Base-by-base conservation (phyloP, 495 filamentous ascomycete species). In the Penicillium subrubescens region DNA sequence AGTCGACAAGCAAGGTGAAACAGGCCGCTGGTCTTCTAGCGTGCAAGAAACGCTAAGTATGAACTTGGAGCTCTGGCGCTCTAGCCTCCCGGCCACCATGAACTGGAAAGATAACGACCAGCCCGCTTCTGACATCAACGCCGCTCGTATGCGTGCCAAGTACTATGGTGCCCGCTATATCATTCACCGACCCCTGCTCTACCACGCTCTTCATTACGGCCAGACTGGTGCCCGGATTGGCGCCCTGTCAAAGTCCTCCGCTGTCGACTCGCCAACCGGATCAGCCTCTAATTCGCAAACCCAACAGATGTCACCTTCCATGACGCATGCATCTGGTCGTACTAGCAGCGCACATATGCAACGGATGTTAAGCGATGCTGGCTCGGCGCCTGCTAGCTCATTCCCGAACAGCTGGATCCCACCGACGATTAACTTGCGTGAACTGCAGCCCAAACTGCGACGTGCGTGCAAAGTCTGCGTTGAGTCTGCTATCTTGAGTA, bases 151-250 rank as follows among this genome's bases (percentile, higher is more conserved):
- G 55, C 87, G 95, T 31, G 95, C 92, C 7, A 99, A 99, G 70
- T 97, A 94, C 75, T 97, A 92, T 77, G 95, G 95, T 25, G 94
- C 93, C 0, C 84, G 87, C 46, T 93, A 96, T 53, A 93, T 99
- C 71, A 93, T 95, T 17, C 90, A 94, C 72, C 85, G 95, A 39
- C 92, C 91, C 2, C 90, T 95, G 63, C 76, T 99, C 15, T 86
- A 87, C 61, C 74, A 88, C 70, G 81, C 85, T 61, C 75, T 94
- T 72, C 76, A 91, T 83, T 65, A 79, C 53, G 69, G 66, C 78
- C 59, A 70, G 55, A 51, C 72, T n/a, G 69, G 75, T 63, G 61
- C 67, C 3, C 65, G 71, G 37, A 41, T 69, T 43, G 60, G 65
- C 21, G 52, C 62, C 12, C 14, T 61, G 61, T 12, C 44, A 65